phyloP scores from a whole-genome alignment of 169 alveolate genomes.

The Plasmodium coatneyi region DNA sequence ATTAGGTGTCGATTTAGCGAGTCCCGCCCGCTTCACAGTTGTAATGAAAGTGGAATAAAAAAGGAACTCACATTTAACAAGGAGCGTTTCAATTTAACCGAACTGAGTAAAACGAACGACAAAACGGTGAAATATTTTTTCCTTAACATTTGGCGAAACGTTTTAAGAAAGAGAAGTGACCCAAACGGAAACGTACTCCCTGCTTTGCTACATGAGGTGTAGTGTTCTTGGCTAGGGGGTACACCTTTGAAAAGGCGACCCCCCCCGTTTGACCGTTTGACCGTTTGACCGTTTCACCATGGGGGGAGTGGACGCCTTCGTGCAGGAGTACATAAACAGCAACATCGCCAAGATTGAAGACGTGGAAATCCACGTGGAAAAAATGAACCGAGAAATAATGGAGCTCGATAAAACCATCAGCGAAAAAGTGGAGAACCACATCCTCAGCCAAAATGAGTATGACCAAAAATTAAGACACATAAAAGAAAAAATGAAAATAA shows the following conservation, averaged over 20 bases:
- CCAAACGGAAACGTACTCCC: background rate
- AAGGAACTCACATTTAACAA: background rate
- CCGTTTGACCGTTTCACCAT: background rate
- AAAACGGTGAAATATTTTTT: background rate
- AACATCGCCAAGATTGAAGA: constrained; percentile 35
- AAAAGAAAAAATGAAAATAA: constrained; percentile 56
- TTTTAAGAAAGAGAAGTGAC: background rate
- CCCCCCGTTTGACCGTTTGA: background rate
- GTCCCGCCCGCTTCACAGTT: background rate
- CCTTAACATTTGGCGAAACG: background rate
- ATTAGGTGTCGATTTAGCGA: background rate
- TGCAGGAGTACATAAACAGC: constrained; percentile 35
- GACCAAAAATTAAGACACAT: constrained; percentile 20
- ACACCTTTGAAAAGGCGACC: background rate
- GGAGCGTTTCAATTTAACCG: background rate
- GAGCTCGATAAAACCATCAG: constrained; percentile 17
- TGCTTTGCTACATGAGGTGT: background rate
- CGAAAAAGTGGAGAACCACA: constrained; percentile 35
- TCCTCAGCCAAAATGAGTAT: constrained; percentile 30
- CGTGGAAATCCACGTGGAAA: constrained; percentile 30
- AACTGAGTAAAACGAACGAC: background rate
- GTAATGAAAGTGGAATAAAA: background rate
- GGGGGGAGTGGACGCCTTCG: constrained; percentile 2
- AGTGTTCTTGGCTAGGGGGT: background rate
- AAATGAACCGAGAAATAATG: constrained; percentile 21